A percentile compares a stretch with the other conserved stretches of the same genome.
Evolutionary conservation across 805 yeast species (phyloP).

Genomic region (Candida silvicultrix): DNA sequence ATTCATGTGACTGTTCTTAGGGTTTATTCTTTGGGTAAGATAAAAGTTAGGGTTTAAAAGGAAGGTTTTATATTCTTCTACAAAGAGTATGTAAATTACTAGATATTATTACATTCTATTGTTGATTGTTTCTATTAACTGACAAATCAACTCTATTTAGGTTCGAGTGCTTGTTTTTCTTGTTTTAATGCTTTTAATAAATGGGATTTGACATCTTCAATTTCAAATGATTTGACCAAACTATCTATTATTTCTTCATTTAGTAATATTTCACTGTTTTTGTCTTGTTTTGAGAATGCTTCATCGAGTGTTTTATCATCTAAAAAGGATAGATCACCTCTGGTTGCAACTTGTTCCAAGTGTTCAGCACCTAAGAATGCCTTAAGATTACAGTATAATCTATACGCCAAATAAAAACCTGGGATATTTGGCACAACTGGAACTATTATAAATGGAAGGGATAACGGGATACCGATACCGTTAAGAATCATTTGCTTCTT

Average conservation of each 20-base stretch:
- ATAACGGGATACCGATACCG: conserved; percentile 61
- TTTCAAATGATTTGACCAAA: conserved; percentile 38
- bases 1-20: neutral
- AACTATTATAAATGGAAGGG: conserved; percentile 71
- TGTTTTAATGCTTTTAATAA: conserved; percentile 48
- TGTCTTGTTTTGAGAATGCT: conserved; percentile 15
- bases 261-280: conserved; percentile 29
- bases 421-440: conserved; percentile 93
- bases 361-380: conserved; percentile 74
- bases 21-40: neutral
- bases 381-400: conserved; percentile 79
- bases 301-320: conserved; percentile 27
- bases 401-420: conserved; percentile 75
- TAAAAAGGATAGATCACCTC: conserved; percentile 30
- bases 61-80: too few species aligned
- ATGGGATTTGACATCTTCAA: conserved; percentile 37
- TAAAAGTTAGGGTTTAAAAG: neutral
- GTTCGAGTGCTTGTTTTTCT: conserved; percentile 28
- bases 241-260: conserved; percentile 38
- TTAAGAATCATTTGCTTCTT: conserved; percentile 46
- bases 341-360: conserved; percentile 47
- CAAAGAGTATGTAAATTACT: too few species aligned
- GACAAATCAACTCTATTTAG: neutral
- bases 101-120: too few species aligned
- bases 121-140: too few species aligned